A percentile compares a stretch with the other conserved stretches of the same genome.
phyloP scores from a whole-genome alignment of 495 filamentous ascomycete species.

The Penicillium diatomitis region DNA sequence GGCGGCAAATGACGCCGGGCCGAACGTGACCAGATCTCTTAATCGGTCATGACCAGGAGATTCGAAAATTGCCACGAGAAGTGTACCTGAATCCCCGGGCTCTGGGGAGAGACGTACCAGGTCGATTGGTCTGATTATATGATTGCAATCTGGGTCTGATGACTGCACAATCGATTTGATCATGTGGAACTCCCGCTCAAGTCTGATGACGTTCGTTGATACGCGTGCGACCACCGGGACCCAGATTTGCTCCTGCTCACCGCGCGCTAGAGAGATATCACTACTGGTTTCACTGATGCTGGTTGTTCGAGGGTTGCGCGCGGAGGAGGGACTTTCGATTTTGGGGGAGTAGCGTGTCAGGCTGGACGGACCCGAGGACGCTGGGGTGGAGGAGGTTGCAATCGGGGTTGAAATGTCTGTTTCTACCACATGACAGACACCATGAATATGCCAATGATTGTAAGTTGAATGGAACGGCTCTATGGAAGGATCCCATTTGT shows the following conservation, averaged over 20 bases:
- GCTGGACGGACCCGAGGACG: slow-evolving; percentile 33
- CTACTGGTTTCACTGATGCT: slow-evolving; percentile 44
- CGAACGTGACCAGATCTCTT: slow-evolving; percentile 59
- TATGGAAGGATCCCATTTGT: slow-evolving; percentile 62
- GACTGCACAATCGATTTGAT: slow-evolving; percentile 58
- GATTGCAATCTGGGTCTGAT: slow-evolving; percentile 62
- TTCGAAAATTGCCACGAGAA: slow-evolving; percentile 70
- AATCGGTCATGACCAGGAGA: slow-evolving; percentile 68
- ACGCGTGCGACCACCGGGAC: slow-evolving; percentile 62
- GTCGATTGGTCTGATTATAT: slow-evolving; percentile 68
- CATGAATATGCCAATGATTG: slow-evolving; percentile 63
- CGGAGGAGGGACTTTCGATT: slow-evolving; percentile 19
- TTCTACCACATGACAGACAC: slow-evolving; percentile 36
- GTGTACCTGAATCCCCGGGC: slow-evolving; percentile 51
- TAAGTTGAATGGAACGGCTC: slow-evolving; percentile 76
- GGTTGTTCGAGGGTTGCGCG: slow-evolving; percentile 29
- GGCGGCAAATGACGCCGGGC: slow-evolving; percentile 60
- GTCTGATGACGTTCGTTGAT: slow-evolving; percentile 66
- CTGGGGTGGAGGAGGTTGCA: slow-evolving; percentile 28
- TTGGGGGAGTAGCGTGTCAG: slow-evolving; percentile 39
- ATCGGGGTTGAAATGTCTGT: slow-evolving; percentile 33
- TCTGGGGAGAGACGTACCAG: slow-evolving; percentile 55
- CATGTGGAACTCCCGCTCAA: slow-evolving; percentile 80
- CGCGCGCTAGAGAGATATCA: slow-evolving; percentile 31
- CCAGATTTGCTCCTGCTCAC: slow-evolving; percentile 35